Percentiles rank a stretch among this genome's conserved stretches.
These are phyloP conservation scores for Glonium stellatum DNA, from an alignment of 495 filamentous ascomycete genomes.

Conservation along the genomic window DNA sequence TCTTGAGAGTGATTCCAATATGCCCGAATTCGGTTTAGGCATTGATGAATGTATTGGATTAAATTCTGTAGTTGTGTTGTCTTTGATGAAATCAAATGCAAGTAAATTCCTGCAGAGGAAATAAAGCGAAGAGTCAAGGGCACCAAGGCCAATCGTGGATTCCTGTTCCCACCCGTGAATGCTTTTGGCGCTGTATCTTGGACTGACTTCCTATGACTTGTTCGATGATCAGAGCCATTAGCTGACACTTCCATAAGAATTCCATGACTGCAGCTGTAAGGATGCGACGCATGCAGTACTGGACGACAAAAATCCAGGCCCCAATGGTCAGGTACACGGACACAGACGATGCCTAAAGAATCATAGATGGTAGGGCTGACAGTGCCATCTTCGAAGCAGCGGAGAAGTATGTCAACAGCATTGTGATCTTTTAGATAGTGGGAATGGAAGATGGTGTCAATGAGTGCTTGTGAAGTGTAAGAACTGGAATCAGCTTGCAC, in stretches of 20 bases:
- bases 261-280: constrained; percentile 66
- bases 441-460: constrained; percentile 65
- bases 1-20: constrained; percentile 82
- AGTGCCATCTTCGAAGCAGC: constrained; percentile 70
- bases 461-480: constrained; percentile 60
- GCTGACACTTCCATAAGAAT: constrained; percentile 46
- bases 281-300: constrained; percentile 61
- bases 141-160: constrained; percentile 45
- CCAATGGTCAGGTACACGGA: constrained; percentile 37
- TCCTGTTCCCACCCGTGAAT: background rate
- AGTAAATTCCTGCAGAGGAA: constrained; percentile 65
- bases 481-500: constrained; percentile 47
- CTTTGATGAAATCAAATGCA: constrained; percentile 77
- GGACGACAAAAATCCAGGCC: constrained; percentile 6
- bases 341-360: constrained; percentile 74
- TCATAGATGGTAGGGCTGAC: constrained; percentile 84
- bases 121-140: constrained; percentile 81
- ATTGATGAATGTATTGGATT: constrained; percentile 71
- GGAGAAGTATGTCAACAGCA: constrained; percentile 72
- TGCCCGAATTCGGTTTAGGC: constrained; percentile 62
- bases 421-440: constrained; percentile 54
- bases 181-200: background rate
- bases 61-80: constrained; percentile 81
- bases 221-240: background rate
- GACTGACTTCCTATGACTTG: constrained; percentile 34